phyloP scores from a whole-genome alignment of 1,139 yeast genomes.

The Meyerozyma elateridarum region DNA sequence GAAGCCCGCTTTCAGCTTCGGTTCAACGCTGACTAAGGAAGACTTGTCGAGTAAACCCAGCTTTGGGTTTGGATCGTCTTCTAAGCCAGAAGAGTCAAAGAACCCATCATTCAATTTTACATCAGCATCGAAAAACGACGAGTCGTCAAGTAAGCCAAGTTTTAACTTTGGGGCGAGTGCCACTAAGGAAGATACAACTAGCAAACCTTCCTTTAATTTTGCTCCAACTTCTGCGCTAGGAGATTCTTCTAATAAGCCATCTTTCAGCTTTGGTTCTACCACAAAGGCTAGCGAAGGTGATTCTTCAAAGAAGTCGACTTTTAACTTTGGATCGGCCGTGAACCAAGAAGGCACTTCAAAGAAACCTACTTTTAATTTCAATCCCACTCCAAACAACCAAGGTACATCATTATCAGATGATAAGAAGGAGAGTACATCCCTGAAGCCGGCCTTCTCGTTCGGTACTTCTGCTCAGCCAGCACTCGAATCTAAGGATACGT shows the following conservation, averaged over 20 bases:
- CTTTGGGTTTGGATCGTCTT: no score
- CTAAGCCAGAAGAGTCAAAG: background rate
- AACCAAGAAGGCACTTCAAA: no score
- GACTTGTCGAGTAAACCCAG: no score
- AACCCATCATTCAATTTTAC: background rate
- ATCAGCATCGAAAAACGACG: no score
- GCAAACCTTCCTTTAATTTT: constrained; percentile 8
- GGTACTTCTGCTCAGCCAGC: background rate
- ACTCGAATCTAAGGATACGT: background rate
- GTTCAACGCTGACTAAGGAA: constrained; percentile 10
- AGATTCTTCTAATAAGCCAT: constrained; percentile 3
- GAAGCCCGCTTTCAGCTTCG: constrained; percentile 28
- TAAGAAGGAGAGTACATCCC: background rate
- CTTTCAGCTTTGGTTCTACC: constrained; percentile 1
- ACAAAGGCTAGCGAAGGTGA: constrained; percentile 10
- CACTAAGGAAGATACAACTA: background rate
- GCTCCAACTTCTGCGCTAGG: no score
- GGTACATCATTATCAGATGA: no score
- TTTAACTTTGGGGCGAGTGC: no score
- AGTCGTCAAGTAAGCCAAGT: no score
- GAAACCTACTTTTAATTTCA: no score
- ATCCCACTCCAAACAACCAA: no score
- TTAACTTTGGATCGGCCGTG: no score
- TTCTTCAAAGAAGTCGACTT: no score
- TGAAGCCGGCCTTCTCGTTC: background rate